Conservation (phyloP, 352 stramenopile species). For the Pythium volutum region DNA sequence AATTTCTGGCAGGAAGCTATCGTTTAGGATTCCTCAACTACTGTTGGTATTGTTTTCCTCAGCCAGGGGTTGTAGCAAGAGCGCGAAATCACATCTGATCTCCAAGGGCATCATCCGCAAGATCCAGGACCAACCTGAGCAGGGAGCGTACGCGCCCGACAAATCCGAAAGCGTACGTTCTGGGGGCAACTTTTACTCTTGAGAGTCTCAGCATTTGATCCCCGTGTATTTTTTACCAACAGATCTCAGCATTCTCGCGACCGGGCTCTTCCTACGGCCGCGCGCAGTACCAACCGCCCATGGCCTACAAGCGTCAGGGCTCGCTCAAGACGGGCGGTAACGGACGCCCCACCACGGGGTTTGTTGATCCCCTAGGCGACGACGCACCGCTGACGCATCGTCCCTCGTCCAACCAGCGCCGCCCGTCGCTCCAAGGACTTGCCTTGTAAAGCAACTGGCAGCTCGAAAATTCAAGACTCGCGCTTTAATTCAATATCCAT, state of each 20-base stretch:
- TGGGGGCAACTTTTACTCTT: not conserved
- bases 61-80: slow-evolving; percentile 34
- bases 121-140: slow-evolving; percentile 32
- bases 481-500: slow-evolving; percentile 4
- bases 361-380: slow-evolving; percentile 62
- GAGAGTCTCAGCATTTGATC: not conserved
- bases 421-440: slow-evolving; percentile 56
- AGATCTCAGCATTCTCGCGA: slow-evolving; percentile 77
- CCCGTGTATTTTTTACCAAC: not conserved
- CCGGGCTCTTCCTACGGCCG: slow-evolving; percentile 69
- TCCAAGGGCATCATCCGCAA: slow-evolving; percentile 40
- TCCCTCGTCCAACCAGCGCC: slow-evolving; percentile 49
- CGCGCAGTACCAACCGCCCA: slow-evolving; percentile 54
- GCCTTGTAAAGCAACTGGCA: slow-evolving; percentile 29
- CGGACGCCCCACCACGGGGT: slow-evolving; percentile 32
- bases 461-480: not conserved
- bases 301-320: slow-evolving; percentile 35
- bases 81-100: slow-evolving; percentile 31
- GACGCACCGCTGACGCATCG: slow-evolving; percentile 32
- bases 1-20: too few species aligned
- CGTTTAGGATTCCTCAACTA: not conserved
- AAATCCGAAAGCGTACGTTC: slow-evolving; percentile 50
- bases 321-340: slow-evolving; percentile 55
- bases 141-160: slow-evolving; percentile 26
- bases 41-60: not conserved